Percentiles rank a stretch among this genome's conserved stretches.
These are phyloP conservation scores for Penicillium aurantiogriseum DNA, from an alignment of 2,329 filamentous ascomycete species.

Conservation along the genomic window DNA sequence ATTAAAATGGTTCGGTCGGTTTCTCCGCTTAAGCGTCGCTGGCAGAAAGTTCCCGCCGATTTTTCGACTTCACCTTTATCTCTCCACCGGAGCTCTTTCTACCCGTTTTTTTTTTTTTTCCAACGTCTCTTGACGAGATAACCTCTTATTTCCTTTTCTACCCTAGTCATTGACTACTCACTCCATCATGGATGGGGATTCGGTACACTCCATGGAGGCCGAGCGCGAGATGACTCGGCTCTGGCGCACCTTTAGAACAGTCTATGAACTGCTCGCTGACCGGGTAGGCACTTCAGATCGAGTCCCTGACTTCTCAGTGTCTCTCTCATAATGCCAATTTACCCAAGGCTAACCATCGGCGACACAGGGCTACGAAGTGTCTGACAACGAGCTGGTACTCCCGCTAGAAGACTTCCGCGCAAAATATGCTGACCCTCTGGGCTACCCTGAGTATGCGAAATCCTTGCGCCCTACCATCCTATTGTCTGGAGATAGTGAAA, in stretches of 20 bases:
- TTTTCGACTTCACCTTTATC: conserved; percentile 23
- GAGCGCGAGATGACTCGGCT: conserved; percentile 60
- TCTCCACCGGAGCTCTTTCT: conserved; percentile 13
- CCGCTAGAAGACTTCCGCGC: conserved; percentile 75
- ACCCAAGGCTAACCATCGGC: conserved; percentile 20
- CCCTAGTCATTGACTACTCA: background rate
- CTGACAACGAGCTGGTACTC: conserved; percentile 85
- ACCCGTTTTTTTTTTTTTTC: conserved; percentile 7
- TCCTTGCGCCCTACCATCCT: background rate
- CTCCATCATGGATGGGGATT: conserved; percentile 42
- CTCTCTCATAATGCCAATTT: conserved; percentile 7
- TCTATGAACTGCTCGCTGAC: conserved; percentile 92
- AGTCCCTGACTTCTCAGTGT: background rate
- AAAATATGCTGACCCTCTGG: conserved; percentile 70
- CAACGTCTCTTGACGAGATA: background rate
- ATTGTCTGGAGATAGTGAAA: conserved; percentile 11
- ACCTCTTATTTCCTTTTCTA: background rate
- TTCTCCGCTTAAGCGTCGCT: conserved; percentile 28
- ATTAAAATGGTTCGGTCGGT: conserved; percentile 28
- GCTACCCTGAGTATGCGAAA: conserved; percentile 68
- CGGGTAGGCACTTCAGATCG: conserved; percentile 58
- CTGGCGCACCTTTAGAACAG: conserved; percentile 91
- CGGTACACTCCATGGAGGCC: conserved; percentile 38
- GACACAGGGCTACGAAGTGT: conserved; percentile 81
- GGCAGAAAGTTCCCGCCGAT: conserved; percentile 30